These are phyloP conservation scores for peach (Prunus persica) DNA, from an alignment of 306 rosid species.

Conservation along the genomic window Prunus_persica_NCBIv2 NC_034011.1:7493001-7493500, in stretches of 20 bases:
- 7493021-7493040: neutral
- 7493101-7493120: conserved; percentile 12
- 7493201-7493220: neutral
- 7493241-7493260: neutral
- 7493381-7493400: conserved; percentile 73
- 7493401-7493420: conserved; percentile 57
- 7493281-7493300: conserved; percentile 49
- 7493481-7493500: neutral
- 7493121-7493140: neutral
- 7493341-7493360: conserved; percentile 61
- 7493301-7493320: conserved; percentile 84
- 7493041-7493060: neutral
- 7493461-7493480: neutral
- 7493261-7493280: neutral
- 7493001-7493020: neutral
- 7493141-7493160: neutral
- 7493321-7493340: conserved; percentile 62
- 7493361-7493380: conserved; percentile 68
- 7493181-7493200: neutral
- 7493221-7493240: neutral
- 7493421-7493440: conserved; percentile 22
- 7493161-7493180: no score
- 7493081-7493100: neutral
- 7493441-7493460: conserved; percentile 8
- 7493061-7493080: neutral